Evolutionary conservation across 192 early-diverging fungal genomes (phyloP).

Genomic region (Dimargaris cristalligena): DNA sequence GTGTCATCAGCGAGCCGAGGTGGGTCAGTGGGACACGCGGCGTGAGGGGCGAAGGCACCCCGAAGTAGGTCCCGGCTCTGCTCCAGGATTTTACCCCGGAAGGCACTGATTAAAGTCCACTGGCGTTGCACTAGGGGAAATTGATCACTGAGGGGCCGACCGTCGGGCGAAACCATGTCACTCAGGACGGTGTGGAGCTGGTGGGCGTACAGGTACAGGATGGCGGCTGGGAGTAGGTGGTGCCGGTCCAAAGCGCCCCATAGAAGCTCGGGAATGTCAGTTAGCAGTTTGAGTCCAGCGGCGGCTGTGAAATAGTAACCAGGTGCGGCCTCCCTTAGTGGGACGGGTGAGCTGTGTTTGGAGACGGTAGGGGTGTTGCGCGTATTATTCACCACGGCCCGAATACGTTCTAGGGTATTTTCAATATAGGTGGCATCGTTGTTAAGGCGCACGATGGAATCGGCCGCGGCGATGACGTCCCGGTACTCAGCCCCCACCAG

Average conservation of each 20-base stretch:
- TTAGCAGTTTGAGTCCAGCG: background rate
- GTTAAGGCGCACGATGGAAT: conserved; percentile 10
- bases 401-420: background rate
- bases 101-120: conserved; percentile 1
- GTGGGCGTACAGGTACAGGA: conserved; percentile 1
- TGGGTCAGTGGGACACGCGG: no score
- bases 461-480: conserved; percentile 7
- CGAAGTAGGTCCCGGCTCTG: background rate
- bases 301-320: background rate
- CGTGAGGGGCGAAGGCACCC: background rate
- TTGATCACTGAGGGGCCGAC: background rate
- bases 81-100: background rate
- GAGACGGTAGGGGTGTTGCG: background rate
- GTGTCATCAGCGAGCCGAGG: no score
- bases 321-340: background rate
- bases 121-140: conserved; percentile 2
- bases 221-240: background rate
- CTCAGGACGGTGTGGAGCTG: background rate
- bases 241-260: conserved; percentile 5
- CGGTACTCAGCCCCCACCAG: conserved; percentile 9
- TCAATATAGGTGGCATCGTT: background rate
- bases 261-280: conserved; percentile 2
- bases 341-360: background rate
- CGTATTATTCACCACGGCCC: background rate
- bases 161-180: no score